phyloP scores from a whole-genome alignment of 805 yeast genomes.

The Zygosaccharomyces lentus region DNA sequence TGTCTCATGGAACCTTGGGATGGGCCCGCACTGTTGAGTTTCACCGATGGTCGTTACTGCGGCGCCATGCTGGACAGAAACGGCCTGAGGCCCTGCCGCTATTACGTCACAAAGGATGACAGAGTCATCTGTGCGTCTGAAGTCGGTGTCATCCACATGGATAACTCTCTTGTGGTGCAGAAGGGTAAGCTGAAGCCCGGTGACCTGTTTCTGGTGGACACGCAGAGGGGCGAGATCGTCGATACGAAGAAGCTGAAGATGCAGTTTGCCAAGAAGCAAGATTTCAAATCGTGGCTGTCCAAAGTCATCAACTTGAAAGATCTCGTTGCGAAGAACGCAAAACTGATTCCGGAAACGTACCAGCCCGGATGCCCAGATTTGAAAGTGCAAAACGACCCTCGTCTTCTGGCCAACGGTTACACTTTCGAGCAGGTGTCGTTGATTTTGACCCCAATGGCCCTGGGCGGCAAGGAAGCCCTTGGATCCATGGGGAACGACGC shows the following conservation, averaged over 20 bases:
- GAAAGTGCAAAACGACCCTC: slow-evolving; percentile 71
- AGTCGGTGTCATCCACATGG: slow-evolving; percentile 93
- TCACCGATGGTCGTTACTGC: slow-evolving; percentile 95
- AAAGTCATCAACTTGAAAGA: slow-evolving; percentile 83
- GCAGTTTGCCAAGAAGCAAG: slow-evolving; percentile 74
- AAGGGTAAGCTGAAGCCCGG: slow-evolving; percentile 97
- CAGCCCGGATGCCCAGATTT: slow-evolving; percentile 26
- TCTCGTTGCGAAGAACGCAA: slow-evolving; percentile 50
- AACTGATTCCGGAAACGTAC: slow-evolving; percentile 32
- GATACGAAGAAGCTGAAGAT: slow-evolving; percentile 87
- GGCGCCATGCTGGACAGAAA: slow-evolving; percentile 98
- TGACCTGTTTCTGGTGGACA: slow-evolving; percentile 91
- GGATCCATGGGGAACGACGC: slow-evolving; percentile 99
- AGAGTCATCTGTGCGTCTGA: slow-evolving; percentile 97
- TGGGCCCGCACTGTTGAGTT: slow-evolving; percentile 96
- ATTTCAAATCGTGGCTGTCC: slow-evolving; percentile 91
- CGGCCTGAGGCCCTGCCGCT: slow-evolving; percentile 97
- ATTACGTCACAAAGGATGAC: slow-evolving; percentile 90
- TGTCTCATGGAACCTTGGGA: slow-evolving; percentile 99
- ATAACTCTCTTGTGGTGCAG: slow-evolving; percentile 71
- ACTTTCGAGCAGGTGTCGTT: slow-evolving; percentile 88
- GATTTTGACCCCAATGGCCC: slow-evolving; percentile 89
- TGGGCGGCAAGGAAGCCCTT: slow-evolving; percentile 85
- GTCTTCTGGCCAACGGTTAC: slow-evolving; percentile 83
- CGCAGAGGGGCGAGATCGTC: slow-evolving; percentile 86